A percentile compares a stretch with the other conserved stretches of the same genome.
Conservation (phyloP, 2,329 filamentous ascomycete species). For the Colletotrichum nymphaeae region DNA sequence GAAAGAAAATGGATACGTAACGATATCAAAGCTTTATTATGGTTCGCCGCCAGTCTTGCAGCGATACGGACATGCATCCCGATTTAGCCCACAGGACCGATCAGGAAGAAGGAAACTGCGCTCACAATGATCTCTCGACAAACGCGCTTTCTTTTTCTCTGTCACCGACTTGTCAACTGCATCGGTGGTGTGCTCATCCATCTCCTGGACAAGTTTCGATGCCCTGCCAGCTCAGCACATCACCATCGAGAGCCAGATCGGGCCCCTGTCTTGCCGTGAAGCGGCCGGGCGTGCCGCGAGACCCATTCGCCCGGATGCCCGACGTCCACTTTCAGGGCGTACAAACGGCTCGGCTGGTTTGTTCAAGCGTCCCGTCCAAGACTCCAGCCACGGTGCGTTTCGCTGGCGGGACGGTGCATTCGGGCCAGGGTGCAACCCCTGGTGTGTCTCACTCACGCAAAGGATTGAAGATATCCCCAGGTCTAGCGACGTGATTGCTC, state of each 20-base stretch:
- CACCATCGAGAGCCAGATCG: not conserved
- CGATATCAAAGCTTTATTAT: conserved; percentile 10
- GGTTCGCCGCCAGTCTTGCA: conserved; percentile 1
- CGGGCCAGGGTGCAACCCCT: not conserved
- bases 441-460: conserved; percentile 1
- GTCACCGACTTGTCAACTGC: not conserved
- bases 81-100: conserved; percentile 4
- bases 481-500: conserved; percentile 15
- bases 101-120: not conserved
- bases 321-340: not conserved
- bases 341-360: not conserved
- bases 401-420: not conserved
- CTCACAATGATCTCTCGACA: not conserved
- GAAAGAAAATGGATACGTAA: conserved; percentile 1
- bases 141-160: not conserved
- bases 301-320: not conserved
- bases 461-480: not conserved
- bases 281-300: conserved; percentile 14
- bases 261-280: not conserved
- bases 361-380: not conserved
- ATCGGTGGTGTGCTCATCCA: conserved; percentile 18
- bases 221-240: conserved; percentile 13
- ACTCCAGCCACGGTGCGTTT: not conserved
- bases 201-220: conserved; percentile 19
- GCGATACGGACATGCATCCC: not conserved